A percentile compares a stretch with the other conserved stretches of the same genome.
Evolutionary conservation across 495 filamentous ascomycete genomes (phyloP).

Genomic region (Peziza echinospora): DNA sequence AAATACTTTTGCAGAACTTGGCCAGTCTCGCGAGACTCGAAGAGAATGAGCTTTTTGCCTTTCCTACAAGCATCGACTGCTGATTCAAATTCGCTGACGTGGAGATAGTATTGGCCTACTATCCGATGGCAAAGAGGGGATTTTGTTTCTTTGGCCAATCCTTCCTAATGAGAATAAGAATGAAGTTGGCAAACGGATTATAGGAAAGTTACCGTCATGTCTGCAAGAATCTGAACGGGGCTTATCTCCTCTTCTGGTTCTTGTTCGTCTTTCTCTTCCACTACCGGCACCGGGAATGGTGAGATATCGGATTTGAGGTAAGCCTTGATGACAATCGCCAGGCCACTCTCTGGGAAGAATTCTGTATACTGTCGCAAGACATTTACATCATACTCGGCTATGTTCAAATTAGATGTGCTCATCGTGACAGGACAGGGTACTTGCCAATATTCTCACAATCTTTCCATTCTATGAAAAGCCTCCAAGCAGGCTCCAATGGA

Average conservation of each 20-base stretch:
- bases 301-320: slow-evolving; percentile 70
- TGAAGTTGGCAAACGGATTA: too few species aligned
- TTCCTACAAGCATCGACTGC: slow-evolving; percentile 57
- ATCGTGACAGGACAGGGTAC: not conserved
- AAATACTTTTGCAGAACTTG: slow-evolving; percentile 34
- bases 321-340: slow-evolving; percentile 56
- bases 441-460: slow-evolving; percentile 36
- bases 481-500: slow-evolving; percentile 77
- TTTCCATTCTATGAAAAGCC: slow-evolving; percentile 70
- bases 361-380: slow-evolving; percentile 56
- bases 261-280: slow-evolving; percentile 28
- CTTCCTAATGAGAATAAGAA: slow-evolving; percentile 31
- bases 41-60: slow-evolving; percentile 37
- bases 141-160: slow-evolving; percentile 41
- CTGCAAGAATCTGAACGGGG: not conserved
- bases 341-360: slow-evolving; percentile 64
- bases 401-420: not conserved
- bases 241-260: slow-evolving; percentile 26
- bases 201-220: slow-evolving; percentile 37
- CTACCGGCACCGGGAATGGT: slow-evolving; percentile 39
- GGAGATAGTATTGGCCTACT: slow-evolving; percentile 64
- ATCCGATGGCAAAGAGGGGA: slow-evolving; percentile 70
- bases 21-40: slow-evolving; percentile 41
- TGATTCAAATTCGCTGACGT: slow-evolving; percentile 69
- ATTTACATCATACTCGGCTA: slow-evolving; percentile 48